Percentiles rank a stretch among this genome's conserved stretches.
phyloP scores from a whole-genome alignment of 1,284 basidiomycete genomes.

The Cronartium quercuum region DNA sequence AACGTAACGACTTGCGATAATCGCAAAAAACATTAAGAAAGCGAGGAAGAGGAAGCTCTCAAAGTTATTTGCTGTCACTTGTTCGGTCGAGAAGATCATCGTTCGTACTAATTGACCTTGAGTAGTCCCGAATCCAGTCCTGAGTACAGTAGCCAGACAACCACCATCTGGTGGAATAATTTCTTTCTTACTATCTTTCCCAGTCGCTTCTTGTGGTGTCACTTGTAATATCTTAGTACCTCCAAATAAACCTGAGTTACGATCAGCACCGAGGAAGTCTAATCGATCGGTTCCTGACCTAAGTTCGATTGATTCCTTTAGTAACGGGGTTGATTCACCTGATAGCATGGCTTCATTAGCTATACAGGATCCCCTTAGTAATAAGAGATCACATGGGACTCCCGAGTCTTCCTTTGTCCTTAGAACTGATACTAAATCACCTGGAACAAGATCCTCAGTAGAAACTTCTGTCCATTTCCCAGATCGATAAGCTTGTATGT shows the following conservation, averaged over 20 bases:
- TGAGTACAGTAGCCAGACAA: slow-evolving; percentile 79
- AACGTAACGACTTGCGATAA: slow-evolving; percentile 90
- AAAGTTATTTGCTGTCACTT: slow-evolving; percentile 84
- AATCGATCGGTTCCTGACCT: slow-evolving; percentile 67
- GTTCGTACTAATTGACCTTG: slow-evolving; percentile 92
- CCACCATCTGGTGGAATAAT: slow-evolving; percentile 70
- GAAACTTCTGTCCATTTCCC: slow-evolving; percentile 71
- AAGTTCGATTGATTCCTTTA: slow-evolving; percentile 85
- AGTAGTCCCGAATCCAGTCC: slow-evolving; percentile 92
- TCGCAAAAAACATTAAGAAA: slow-evolving; percentile 89
- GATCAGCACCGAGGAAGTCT: slow-evolving; percentile 76
- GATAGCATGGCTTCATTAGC: slow-evolving; percentile 97
- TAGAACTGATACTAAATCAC: slow-evolving; percentile 78
- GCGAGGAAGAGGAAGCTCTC: slow-evolving; percentile 94
- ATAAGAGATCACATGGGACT: slow-evolving; percentile 80
- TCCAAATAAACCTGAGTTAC: slow-evolving; percentile 75
- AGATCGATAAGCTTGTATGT: slow-evolving; percentile 71
- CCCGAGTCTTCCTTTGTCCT: slow-evolving; percentile 75
- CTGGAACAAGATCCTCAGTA: slow-evolving; percentile 77
- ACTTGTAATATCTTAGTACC: slow-evolving; percentile 91
- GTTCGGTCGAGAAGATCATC: slow-evolving; percentile 95
- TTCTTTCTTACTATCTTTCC: slow-evolving; percentile 40
- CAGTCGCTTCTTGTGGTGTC: slow-evolving; percentile 50
- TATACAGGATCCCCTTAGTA: slow-evolving; percentile 80
- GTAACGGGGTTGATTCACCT: slow-evolving; percentile 85